Evolutionary conservation across 225 moss, liverwort and hornwort genomes (phyloP).

Genomic region (Rhytidiadelphus loreus): DNA sequence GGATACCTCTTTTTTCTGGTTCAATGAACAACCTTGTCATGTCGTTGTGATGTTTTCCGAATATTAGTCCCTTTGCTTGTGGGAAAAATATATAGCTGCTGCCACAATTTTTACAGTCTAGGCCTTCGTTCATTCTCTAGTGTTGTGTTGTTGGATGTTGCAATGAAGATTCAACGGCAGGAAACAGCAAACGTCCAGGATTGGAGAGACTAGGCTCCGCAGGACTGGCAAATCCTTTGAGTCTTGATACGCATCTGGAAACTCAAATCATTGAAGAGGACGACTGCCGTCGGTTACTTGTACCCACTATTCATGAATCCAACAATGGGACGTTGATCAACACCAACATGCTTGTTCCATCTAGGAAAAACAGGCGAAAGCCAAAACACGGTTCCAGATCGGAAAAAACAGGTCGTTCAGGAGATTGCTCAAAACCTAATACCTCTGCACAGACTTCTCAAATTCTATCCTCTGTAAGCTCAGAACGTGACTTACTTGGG

Average conservation of each 20-base stretch:
- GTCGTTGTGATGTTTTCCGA: background rate
- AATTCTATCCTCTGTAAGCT: background rate
- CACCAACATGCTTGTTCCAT: background rate
- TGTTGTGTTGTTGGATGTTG: background rate
- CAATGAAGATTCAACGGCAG: background rate
- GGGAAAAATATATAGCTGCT: background rate
- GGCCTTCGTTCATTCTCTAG: background rate
- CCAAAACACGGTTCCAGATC: background rate
- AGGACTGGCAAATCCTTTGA: background rate
- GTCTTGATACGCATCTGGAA: background rate
- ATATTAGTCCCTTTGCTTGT: background rate
- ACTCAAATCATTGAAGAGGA: background rate
- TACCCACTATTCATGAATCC: background rate
- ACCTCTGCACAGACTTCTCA: background rate
- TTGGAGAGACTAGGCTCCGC: background rate
- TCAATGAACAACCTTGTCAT: background rate
- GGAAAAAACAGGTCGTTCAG: background rate
- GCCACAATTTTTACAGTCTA: background rate
- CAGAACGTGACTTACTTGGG: background rate
- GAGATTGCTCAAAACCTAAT: background rate
- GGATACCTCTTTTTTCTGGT: background rate
- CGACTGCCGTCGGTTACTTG: background rate
- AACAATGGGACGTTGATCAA: background rate
- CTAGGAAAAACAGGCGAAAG: conserved; percentile 8
- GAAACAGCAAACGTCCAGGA: background rate